Evolutionary conservation across 2,329 filamentous ascomycete genomes (phyloP).

Genomic region (Colletotrichum sp.): DNA sequence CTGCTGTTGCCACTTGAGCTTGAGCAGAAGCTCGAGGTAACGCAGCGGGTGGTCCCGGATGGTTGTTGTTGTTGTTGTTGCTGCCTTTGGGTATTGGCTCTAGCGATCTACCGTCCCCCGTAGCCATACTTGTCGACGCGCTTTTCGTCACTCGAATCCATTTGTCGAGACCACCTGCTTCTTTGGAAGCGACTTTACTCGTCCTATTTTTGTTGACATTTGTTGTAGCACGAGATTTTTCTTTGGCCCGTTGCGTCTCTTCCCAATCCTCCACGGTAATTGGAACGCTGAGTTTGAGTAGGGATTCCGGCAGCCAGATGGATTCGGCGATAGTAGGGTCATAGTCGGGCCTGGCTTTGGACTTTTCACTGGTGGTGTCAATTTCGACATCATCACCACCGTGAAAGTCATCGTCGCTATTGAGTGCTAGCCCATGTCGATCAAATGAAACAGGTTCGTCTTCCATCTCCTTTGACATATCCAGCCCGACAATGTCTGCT

Average conservation of each 20-base stretch:
- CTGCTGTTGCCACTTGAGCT: not conserved
- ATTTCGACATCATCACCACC: conserved; percentile 38
- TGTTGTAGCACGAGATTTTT: conserved; percentile 23
- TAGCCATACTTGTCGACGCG: conserved; percentile 7
- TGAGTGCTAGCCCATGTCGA: conserved; percentile 62
- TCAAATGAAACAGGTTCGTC: conserved; percentile 53
- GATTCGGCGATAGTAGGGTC: conserved; percentile 68
- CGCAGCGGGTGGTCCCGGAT: not conserved
- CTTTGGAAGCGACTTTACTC: conserved; percentile 27
- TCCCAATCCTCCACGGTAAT: conserved; percentile 24
- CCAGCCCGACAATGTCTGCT: conserved; percentile 75
- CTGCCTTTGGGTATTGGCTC: not conserved
- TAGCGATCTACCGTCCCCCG: not conserved
- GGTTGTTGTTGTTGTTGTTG: not conserved
- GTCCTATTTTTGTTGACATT: conserved; percentile 24
- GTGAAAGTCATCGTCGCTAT: conserved; percentile 69
- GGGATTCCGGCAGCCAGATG: conserved; percentile 43
- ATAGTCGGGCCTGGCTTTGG: conserved; percentile 49
- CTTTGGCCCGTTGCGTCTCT: conserved; percentile 32
- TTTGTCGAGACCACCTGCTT: conserved; percentile 40
- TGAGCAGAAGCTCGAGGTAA: not conserved
- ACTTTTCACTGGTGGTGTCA: conserved; percentile 4
- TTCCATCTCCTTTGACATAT: conserved; percentile 75
- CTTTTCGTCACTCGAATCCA: conserved; percentile 48
- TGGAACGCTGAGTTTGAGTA: conserved; percentile 26